These are phyloP conservation scores for Aspergillus neoniger DNA, from an alignment of 2,329 filamentous ascomycete genomes.

Conservation along the genomic window DNA sequence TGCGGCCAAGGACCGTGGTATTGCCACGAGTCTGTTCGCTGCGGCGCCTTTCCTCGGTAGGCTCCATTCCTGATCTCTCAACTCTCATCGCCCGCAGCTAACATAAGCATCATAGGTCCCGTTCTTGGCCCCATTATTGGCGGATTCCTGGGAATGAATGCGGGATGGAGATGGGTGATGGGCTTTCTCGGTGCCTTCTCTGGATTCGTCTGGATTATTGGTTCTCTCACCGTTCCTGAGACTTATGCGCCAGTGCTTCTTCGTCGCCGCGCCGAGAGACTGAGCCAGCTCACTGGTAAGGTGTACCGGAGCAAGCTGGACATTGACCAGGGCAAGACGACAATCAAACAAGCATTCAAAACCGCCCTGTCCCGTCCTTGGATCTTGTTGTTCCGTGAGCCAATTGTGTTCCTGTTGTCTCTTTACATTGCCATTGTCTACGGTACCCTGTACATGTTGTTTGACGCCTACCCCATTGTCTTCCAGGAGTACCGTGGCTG, in stretches of 20 bases:
- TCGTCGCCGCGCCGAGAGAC: constrained; percentile 50
- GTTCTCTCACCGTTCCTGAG: constrained; percentile 35
- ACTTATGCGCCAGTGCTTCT: constrained; percentile 55
- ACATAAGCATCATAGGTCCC: constrained; percentile 44
- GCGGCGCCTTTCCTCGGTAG: constrained; percentile 64
- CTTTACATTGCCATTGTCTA: constrained; percentile 55
- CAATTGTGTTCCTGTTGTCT: constrained; percentile 54
- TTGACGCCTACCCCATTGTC: constrained; percentile 55
- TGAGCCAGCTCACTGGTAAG: constrained; percentile 54
- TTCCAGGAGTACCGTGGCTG: constrained; percentile 50
- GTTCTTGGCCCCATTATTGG: constrained; percentile 66
- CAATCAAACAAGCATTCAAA: constrained; percentile 43
- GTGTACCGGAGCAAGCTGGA: constrained; percentile 48
- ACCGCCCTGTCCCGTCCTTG: constrained; percentile 54
- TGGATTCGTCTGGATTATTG: constrained; percentile 55
- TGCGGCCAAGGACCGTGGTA: constrained; percentile 53
- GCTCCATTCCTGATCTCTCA: not conserved
- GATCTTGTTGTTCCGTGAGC: constrained; percentile 52
- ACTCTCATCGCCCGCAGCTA: not conserved
- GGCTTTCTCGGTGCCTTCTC: constrained; percentile 66
- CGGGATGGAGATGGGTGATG: constrained; percentile 70
- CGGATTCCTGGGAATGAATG: constrained; percentile 65
- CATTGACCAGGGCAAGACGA: constrained; percentile 45
- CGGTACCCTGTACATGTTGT: constrained; percentile 56
- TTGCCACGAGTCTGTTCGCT: constrained; percentile 65